Evolutionary conservation across 2,329 filamentous ascomycete species (phyloP).

Genomic region (Ophiobolus disseminans): DNA sequence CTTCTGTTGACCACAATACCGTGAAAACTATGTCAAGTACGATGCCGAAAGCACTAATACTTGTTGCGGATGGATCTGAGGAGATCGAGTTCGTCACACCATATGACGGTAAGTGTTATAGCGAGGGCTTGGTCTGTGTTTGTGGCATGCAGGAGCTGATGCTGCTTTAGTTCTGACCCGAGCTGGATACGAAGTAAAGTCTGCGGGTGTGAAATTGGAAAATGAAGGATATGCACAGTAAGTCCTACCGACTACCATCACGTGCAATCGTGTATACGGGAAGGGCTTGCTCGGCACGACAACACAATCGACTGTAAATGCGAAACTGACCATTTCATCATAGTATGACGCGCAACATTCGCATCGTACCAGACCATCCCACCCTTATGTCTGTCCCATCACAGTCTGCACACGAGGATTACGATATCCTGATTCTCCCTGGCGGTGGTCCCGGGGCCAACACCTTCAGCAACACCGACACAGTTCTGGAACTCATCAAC

Average conservation of each 20-base stretch:
- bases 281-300: too few species aligned
- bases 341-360: constrained; percentile 48
- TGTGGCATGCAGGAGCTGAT: background rate
- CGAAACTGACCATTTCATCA: background rate
- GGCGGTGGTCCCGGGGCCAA: constrained; percentile 49
- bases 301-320: background rate
- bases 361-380: constrained; percentile 45
- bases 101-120: constrained; percentile 44
- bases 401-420: constrained; percentile 21
- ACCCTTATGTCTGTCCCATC: constrained; percentile 23
- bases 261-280: too few species aligned
- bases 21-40: background rate
- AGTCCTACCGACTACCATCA: too few species aligned
- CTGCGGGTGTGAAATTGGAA: constrained; percentile 45
- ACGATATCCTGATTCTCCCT: constrained; percentile 48
- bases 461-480: constrained; percentile 35
- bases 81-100: constrained; percentile 53
- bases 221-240: constrained; percentile 41
- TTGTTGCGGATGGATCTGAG: constrained; percentile 50
- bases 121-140: background rate
- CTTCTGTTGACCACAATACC: background rate
- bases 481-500: constrained; percentile 39
- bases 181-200: constrained; percentile 47
- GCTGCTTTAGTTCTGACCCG: constrained; percentile 42
- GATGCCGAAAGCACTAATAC: constrained; percentile 47